Evolutionary conservation across 148 eudicot species (phyloP).

Genomic region (Arctostaphylos glauca): DNA sequence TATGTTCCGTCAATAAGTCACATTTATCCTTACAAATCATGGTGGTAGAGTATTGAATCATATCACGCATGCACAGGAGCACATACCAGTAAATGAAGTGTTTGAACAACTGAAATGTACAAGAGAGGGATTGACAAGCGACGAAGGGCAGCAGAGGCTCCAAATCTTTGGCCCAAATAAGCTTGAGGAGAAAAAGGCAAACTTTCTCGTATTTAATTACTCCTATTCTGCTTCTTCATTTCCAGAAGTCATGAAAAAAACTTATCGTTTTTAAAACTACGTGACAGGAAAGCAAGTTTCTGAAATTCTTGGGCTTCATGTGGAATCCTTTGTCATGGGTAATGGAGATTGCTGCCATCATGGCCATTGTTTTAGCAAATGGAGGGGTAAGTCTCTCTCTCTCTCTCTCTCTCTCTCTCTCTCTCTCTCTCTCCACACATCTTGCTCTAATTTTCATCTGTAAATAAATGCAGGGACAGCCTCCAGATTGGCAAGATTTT

Average conservation of each 20-base stretch:
- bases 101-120: conserved; percentile 49
- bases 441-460: background rate
- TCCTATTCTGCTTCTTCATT: conserved; percentile 2
- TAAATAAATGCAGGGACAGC: conserved; percentile 49
- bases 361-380: conserved; percentile 79
- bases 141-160: conserved; percentile 52
- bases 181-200: conserved; percentile 78
- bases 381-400: conserved; percentile 48
- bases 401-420: background rate
- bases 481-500: conserved; percentile 87
- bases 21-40: background rate
- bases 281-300: conserved; percentile 60
- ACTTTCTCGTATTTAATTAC: background rate
- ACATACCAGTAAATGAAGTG: conserved; percentile 62
- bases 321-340: conserved; percentile 94
- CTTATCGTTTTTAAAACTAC: background rate
- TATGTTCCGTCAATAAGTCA: background rate
- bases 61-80: conserved; percentile 42
- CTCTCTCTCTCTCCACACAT: background rate
- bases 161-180: conserved; percentile 65
- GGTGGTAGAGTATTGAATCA: conserved; percentile 1
- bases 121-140: conserved; percentile 47
- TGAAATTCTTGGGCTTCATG: conserved; percentile 76
- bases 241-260: too few species aligned
- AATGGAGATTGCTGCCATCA: conserved; percentile 77